Base-by-base conservation (phyloP, 176 grass and related monocot species). In the Otatea glauca region DNA sequence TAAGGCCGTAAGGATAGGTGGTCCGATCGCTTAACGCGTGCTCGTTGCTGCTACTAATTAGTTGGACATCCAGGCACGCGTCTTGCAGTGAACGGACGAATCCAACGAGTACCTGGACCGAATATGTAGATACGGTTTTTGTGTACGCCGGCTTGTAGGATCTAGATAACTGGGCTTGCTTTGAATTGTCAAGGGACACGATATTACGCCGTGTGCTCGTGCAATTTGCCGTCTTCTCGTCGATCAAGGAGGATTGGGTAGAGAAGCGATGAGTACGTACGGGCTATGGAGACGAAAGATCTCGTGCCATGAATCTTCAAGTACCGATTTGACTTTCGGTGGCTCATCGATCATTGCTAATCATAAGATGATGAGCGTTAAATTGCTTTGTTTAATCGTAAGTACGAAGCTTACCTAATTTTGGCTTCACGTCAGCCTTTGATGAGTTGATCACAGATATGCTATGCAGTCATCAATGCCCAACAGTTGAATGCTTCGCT, bases 281-380 rank as follows among this genome's bases (percentile, higher is more conserved):
- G 35, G 35, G 35, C 35, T 4, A 37, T 37, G 35, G 51, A 54
- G 47, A 15, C 47, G 13, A 15, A 15, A 49, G 47, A 49, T 49
- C 34, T 67, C 16, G 17, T 67, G 35, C 35, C 65, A 21, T 68
- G 15, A 65, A 32, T 24, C 45, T 45, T 18, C 12, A 5, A 6
- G 4, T 78, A 62, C 43, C 10, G 25, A 51, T 35, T 81, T 81
- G 79, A 64, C 43, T 74, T 64, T 37, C 3, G 25, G 10, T 65
- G 58, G 5, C 60, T 38, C 8, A 55, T 74, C 20, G 4, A 42
- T 9, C 20, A 5, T 51, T 24, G 20, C 18, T 21, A n/a, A 24
- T 47, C 54, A 42, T 55, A 21, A 66, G 5, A 67, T 24, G 18
- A 16, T 6, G 23, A 43, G 21, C 35, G 17, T 54, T 38, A 67